These are phyloP conservation scores for Colletotrichum somersetense DNA, from an alignment of 2,329 filamentous ascomycete genomes.

Conservation along the genomic window DNA sequence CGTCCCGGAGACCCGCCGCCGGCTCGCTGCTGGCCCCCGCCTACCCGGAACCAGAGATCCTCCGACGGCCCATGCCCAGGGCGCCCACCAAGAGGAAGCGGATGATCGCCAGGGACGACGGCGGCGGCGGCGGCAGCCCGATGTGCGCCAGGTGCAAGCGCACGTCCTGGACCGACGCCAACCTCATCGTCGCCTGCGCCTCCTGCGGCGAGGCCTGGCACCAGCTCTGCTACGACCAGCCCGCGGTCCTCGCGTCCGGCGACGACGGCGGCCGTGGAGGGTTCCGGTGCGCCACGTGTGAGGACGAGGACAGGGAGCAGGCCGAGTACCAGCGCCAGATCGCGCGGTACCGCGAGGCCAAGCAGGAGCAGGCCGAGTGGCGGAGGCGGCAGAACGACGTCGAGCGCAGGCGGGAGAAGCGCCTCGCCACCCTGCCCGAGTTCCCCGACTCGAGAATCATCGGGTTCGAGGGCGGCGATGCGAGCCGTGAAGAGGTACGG, in stretches of 20 bases:
- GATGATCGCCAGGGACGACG: slow-evolving; percentile 25
- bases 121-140: slow-evolving; percentile 5
- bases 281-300: slow-evolving; percentile 43
- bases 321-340: slow-evolving; percentile 38
- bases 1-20: background rate
- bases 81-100: slow-evolving; percentile 39
- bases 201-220: slow-evolving; percentile 46
- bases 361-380: slow-evolving; percentile 40
- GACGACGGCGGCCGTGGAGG: background rate
- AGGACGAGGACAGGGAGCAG: slow-evolving; percentile 42
- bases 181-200: slow-evolving; percentile 44
- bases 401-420: slow-evolving; percentile 49
- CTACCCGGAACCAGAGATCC: slow-evolving; percentile 1
- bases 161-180: slow-evolving; percentile 40
- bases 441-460: slow-evolving; percentile 54
- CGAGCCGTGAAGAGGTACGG: slow-evolving; percentile 51
- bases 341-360: slow-evolving; percentile 40
- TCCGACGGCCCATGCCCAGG: slow-evolving; percentile 22
- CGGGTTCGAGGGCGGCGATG: slow-evolving; percentile 53
- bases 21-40: background rate
- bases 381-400: slow-evolving; percentile 46
- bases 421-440: slow-evolving; percentile 50
- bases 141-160: slow-evolving; percentile 45
- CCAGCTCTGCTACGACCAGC: slow-evolving; percentile 44
- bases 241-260: no score